phyloP scores from a whole-genome alignment of 1,284 basidiomycete genomes.

The Ceratobasidium sp. region DNA sequence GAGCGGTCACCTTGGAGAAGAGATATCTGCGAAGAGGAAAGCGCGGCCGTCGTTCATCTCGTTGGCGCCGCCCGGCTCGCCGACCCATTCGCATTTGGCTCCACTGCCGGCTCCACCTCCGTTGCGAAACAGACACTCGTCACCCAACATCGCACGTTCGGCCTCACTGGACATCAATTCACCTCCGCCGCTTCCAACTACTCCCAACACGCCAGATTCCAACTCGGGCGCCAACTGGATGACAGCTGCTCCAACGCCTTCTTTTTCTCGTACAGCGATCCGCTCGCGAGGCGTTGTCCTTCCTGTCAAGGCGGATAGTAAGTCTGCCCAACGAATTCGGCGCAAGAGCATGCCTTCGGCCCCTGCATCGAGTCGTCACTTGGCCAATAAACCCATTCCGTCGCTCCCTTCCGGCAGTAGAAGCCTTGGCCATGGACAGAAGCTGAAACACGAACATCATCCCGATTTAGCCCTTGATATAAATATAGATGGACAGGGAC shows the following conservation, averaged over 20 bases:
- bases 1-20: neutral
- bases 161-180: neutral
- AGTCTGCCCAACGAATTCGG: slow-evolving; percentile 17
- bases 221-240: slow-evolving; percentile 28
- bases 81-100: neutral
- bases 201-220: neutral
- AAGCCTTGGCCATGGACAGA: neutral
- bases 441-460: neutral
- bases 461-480: neutral
- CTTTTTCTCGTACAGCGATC: slow-evolving; percentile 25
- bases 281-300: slow-evolving; percentile 16
- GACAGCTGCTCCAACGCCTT: slow-evolving; percentile 22
- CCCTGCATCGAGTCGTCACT: neutral
- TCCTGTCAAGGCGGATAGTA: slow-evolving; percentile 38
- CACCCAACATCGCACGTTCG: slow-evolving; percentile 29
- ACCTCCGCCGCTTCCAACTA: neutral
- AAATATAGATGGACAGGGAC: neutral
- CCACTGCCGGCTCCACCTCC: slow-evolving; percentile 3
- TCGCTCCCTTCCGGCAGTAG: neutral
- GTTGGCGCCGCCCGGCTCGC: slow-evolving; percentile 14
- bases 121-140: slow-evolving; percentile 24
- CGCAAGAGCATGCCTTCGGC: slow-evolving; percentile 10
- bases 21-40: neutral
- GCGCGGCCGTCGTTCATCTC: slow-evolving; percentile 43
- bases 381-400: neutral